These are phyloP conservation scores for Perkinsus chesapeaki DNA, from an alignment of 169 alveolate species.

Conservation along the genomic window DNA sequence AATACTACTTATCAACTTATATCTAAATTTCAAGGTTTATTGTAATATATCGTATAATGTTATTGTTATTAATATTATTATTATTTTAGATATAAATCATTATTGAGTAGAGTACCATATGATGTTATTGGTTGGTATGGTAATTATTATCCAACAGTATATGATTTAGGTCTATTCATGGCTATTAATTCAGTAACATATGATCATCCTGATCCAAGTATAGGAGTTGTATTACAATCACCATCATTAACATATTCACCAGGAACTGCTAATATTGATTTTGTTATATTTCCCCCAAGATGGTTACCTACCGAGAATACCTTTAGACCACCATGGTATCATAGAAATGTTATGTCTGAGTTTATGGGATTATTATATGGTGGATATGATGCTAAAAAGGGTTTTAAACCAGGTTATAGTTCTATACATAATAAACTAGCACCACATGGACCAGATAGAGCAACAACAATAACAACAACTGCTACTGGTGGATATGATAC, in stretches of 20 bases:
- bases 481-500: no score
- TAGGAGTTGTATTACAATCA: slow-evolving; percentile 14
- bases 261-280: slow-evolving; percentile 69
- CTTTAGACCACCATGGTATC: slow-evolving; percentile 74
- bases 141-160: slow-evolving; percentile 56
- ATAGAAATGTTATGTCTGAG: slow-evolving; percentile 69
- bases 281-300: slow-evolving; percentile 74
- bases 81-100: neutral
- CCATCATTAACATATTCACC: slow-evolving; percentile 58
- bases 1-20: slow-evolving; percentile 27
- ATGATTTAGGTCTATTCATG: slow-evolving; percentile 50
- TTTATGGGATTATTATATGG: slow-evolving; percentile 72
- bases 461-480: no score
- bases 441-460: slow-evolving; percentile 78
- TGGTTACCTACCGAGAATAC: slow-evolving; percentile 66
- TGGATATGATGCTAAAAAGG: slow-evolving; percentile 71
- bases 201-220: slow-evolving; percentile 78
- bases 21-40: slow-evolving; percentile 39
- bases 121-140: slow-evolving; percentile 76
- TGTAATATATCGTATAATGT: neutral
- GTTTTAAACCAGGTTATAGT: slow-evolving; percentile 19
- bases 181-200: slow-evolving; percentile 60
- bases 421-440: slow-evolving; percentile 56
- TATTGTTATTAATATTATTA: neutral
- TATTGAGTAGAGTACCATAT: slow-evolving; percentile 25